Conservation (phyloP, 306 rosid genomes). For the Rosa chinensis region DNA sequence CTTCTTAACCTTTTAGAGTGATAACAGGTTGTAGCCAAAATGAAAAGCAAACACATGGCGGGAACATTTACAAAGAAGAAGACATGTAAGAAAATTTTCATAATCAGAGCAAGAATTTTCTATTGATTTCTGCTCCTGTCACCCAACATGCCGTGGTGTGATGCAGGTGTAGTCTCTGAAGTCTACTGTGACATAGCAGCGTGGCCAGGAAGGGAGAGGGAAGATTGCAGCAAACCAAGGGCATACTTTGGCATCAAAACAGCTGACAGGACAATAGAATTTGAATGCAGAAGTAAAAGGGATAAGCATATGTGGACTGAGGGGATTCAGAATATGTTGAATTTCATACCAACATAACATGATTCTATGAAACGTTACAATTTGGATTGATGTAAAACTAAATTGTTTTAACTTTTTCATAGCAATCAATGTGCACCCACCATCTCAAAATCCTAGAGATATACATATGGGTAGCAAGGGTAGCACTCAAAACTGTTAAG, state of each 20-base stretch:
- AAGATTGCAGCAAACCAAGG: slow-evolving; percentile 41
- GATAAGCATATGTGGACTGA: slow-evolving; percentile 78
- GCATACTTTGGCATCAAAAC: slow-evolving; percentile 81
- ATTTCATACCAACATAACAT: slow-evolving; percentile 47
- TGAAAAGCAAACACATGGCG: slow-evolving; percentile 92
- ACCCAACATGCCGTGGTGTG: slow-evolving; percentile 30
- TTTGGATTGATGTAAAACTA: slow-evolving; percentile 19
- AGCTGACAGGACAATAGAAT: slow-evolving; percentile 69
- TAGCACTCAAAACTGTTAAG: slow-evolving; percentile 10
- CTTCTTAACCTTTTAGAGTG: slow-evolving; percentile 15
- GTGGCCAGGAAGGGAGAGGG: slow-evolving; percentile 77
- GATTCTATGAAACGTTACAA: background rate
- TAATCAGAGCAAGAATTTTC: slow-evolving; percentile 6
- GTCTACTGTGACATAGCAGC: slow-evolving; percentile 59
- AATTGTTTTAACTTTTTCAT: background rate
- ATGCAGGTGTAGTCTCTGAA: slow-evolving; percentile 75
- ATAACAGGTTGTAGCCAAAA: slow-evolving; percentile 78
- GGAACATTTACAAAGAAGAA: slow-evolving; percentile 88
- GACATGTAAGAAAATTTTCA: slow-evolving; percentile 67
- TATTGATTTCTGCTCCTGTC: slow-evolving; percentile 13
- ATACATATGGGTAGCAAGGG: background rate
- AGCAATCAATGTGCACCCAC: slow-evolving; percentile 17
- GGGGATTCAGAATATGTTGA: slow-evolving; percentile 79
- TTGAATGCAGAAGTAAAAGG: slow-evolving; percentile 74
- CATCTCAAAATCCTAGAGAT: slow-evolving; percentile 10